These are phyloP conservation scores for Penicillium sclerotigenum DNA, from an alignment of 2,329 filamentous ascomycete species.

Conservation along the genomic window DNA sequence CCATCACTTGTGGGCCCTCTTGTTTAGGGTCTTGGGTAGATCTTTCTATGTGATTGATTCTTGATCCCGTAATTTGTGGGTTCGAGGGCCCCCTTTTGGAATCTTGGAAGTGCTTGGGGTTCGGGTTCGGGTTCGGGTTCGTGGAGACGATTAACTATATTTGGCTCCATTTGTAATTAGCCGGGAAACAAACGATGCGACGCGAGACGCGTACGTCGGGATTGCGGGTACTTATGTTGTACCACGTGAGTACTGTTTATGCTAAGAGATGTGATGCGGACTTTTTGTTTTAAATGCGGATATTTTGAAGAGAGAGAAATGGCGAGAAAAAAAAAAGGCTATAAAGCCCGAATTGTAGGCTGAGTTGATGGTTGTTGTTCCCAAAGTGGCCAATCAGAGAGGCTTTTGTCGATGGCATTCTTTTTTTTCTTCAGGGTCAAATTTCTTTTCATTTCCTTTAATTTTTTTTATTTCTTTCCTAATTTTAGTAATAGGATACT, in stretches of 20 bases:
- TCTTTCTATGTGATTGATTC: neutral
- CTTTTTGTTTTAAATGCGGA: neutral
- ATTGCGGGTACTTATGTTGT: neutral
- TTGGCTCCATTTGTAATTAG: too few species aligned
- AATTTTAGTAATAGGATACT: too few species aligned
- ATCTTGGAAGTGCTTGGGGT: constrained; percentile 15
- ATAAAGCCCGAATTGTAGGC: constrained; percentile 47
- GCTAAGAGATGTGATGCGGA: neutral
- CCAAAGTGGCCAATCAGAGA: constrained; percentile 26
- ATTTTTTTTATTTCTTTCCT: too few species aligned
- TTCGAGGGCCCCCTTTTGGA: neutral
- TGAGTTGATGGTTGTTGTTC: constrained; percentile 42
- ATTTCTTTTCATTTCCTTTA: neutral
- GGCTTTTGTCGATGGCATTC: neutral
- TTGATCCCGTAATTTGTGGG: neutral
- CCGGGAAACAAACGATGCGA: neutral
- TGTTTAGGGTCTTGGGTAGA: neutral
- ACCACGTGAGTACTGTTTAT: neutral
- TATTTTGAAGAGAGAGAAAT: neutral
- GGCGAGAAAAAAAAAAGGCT: neutral
- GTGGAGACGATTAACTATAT: too few species aligned
- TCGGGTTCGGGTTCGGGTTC: too few species aligned
- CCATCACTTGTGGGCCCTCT: neutral
- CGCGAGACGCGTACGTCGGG: constrained; percentile 13
- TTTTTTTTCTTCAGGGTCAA: neutral